Evolutionary conservation across 2,329 filamentous ascomycete genomes (phyloP).

Genomic region (Diplodia seriata): DNA sequence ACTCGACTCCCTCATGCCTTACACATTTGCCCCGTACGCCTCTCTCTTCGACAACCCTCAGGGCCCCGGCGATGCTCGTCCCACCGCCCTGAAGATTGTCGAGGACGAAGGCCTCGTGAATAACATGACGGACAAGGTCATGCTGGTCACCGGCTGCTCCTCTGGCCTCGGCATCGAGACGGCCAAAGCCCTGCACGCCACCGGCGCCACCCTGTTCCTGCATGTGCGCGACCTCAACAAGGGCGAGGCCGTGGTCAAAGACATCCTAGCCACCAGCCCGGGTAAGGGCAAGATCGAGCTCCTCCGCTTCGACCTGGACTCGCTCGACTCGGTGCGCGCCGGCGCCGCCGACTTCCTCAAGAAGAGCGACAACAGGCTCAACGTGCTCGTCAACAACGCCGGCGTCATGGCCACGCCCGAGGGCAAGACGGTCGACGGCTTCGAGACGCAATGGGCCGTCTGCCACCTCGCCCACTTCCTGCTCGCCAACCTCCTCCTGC

Average conservation of each 20-base stretch:
- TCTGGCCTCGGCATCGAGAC: constrained; percentile 43
- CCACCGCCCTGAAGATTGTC: constrained; percentile 51
- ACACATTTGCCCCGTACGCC: background rate
- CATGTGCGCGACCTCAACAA: constrained; percentile 54
- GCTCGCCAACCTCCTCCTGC: constrained; percentile 53
- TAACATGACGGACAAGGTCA: constrained; percentile 41
- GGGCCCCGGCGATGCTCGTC: background rate
- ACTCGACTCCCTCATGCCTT: background rate
- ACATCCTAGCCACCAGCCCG: constrained; percentile 25
- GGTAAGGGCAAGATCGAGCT: constrained; percentile 43
- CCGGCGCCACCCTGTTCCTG: constrained; percentile 55
- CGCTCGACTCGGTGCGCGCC: constrained; percentile 37
- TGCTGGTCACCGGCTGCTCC: constrained; percentile 42
- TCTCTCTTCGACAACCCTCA: background rate
- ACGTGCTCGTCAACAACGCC: constrained; percentile 54
- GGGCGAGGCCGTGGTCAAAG: constrained; percentile 37
- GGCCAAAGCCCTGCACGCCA: constrained; percentile 51
- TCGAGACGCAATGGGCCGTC: constrained; percentile 55
- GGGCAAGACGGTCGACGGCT: constrained; percentile 48
- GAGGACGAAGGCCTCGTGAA: constrained; percentile 48
- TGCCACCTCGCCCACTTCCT: constrained; percentile 57
- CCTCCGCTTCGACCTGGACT: constrained; percentile 41
- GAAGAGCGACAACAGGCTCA: constrained; percentile 34
- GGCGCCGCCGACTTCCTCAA: constrained; percentile 37
- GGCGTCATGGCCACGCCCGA: constrained; percentile 42